Evolutionary conservation across 352 stramenopile genomes (phyloP), one percentile per base, ranked within the genome.

Genomic region (Pythium chondricola): DNA sequence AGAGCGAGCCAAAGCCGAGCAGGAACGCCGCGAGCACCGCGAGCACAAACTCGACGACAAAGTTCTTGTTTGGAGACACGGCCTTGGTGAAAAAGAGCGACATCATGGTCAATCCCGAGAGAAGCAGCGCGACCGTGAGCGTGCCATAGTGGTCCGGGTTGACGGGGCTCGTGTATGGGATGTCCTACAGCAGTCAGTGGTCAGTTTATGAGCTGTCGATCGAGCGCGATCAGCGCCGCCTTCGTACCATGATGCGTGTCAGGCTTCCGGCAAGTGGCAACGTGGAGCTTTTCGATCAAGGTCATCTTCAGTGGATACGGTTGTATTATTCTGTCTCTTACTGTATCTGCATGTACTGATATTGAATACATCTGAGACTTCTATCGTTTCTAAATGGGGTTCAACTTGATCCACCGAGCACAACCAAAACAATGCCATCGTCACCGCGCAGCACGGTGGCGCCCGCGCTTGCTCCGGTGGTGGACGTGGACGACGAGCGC

Each of bases 111-210:
- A 93, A 62, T 3, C 83, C 83, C n/a, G 65, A 63, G 30, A 91
- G 59, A 29, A 85, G 56, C 44, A 91, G 60, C 47, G 55, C 44
- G 38, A 68, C 55, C 8, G 83, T 75, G 22, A 92, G 67, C 35
- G 52, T 68, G 52, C 83, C 83, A 61, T 92, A 93, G 39, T 48
- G 52, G 39, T 87, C 70, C 4, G 80, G 75, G 45, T 74, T 63
- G 52, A 93, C 77, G 37, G 79, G 83, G 53, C 79, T 93, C 30
- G 74, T 70, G 60, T 93, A 89, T 42, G 80, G 83, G 47, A 91
- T 77, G 55, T 93, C 74, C 82, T 93, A 33, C 27, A 24, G 20
- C 17, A 31, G 30, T 20, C 18, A 31, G 21, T 43, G 21, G 8
- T 43, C n/a, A n/a, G n/a, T n/a, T n/a, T n/a, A n/a, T n/a, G n/a